Base-by-base conservation (phyloP, 495 filamentous ascomycete species). In the Lasiosphaeria miniovina region DNA sequence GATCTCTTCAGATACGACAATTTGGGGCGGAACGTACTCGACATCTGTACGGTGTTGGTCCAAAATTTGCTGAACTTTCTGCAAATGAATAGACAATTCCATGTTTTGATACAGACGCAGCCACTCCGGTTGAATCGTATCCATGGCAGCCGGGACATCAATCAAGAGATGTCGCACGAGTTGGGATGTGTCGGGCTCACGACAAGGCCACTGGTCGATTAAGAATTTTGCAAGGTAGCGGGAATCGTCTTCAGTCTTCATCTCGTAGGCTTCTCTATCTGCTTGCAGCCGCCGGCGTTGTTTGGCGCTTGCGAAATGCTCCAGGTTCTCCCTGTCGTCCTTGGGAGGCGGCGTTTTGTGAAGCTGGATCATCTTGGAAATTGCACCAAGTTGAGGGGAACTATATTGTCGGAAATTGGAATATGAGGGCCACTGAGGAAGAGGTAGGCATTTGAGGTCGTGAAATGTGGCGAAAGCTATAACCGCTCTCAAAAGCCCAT, bases 51-150 rank as follows among this genome's bases (percentile, higher is more conserved):
- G 49, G 12, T 52, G 64, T 5, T 55, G 50, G 15, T 74, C 56
- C 12, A 84, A 54, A 12, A 80, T 51, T 4, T 41, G 35, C 56
- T 83, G 79, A 0, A 78, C 75, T 49, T 63, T 17, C 9, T 65
- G 31, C 15, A 85, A 40, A 59, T 83, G 79, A 5, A 63, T 15
- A 2, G 69, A 72, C 1, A 86, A 62, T 51, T 78, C 69, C 9
- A 69, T 49, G 55, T 86, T 86, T 12, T 71, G 65, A 35, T 68
- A 74, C 36, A 79, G 59, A 0, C 80, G 74, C 36, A 62, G 41
- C 83, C 83, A 86, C 57, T 84, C 81, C 3, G 74, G 69, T 8
- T 57, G 38, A 17, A 84, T 63, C 2, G 56, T 61, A 4, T 77
- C 62, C n/a, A 82, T 24, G 0, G 79, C 77, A 4, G 58, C 17